A percentile compares a stretch with the other conserved stretches of the same genome.
Conservation (phyloP, 2,329 filamentous ascomycete genomes). For the Talaromyces sp. region DNA sequence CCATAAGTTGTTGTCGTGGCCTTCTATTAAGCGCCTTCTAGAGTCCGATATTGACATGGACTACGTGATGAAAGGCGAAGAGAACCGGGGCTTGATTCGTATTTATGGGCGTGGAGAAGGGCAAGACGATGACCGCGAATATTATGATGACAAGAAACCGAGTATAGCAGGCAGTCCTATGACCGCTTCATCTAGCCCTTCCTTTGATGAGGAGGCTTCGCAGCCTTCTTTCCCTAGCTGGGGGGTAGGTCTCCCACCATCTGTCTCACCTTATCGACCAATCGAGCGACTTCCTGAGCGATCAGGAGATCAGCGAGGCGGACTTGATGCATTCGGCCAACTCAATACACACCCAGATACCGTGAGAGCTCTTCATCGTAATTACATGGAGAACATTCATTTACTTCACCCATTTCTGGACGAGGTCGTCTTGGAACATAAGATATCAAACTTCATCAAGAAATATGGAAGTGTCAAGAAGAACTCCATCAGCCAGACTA, state of each 20-base stretch:
- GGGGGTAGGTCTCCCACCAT: conserved; percentile 42
- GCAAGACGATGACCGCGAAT: conserved; percentile 52
- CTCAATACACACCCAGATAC: conserved; percentile 52
- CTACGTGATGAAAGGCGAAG: conserved; percentile 73
- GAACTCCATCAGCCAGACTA: conserved; percentile 11
- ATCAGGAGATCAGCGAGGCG: conserved; percentile 37
- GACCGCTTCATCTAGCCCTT: conserved; percentile 20
- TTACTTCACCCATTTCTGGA: conserved; percentile 62
- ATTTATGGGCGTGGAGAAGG: conserved; percentile 78
- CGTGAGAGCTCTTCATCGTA: conserved; percentile 48
- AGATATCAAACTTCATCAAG: conserved; percentile 50
- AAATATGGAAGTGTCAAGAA: conserved; percentile 38
- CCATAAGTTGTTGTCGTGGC: conserved; percentile 72
- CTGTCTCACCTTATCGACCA: conserved; percentile 24
- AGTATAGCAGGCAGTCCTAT: conserved; percentile 38
- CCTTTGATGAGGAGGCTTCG: conserved; percentile 25
- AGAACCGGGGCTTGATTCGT: conserved; percentile 67
- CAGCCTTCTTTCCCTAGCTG: conserved; percentile 45
- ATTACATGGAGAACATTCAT: conserved; percentile 58
- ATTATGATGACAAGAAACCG: conserved; percentile 18
- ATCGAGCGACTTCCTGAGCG: conserved; percentile 22
- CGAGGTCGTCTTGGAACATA: conserved; percentile 46
- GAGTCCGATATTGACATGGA: conserved; percentile 54
- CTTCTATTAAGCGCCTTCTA: conserved; percentile 63
- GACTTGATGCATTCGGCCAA: conserved; percentile 47